Evolutionary conservation across 2,329 filamentous ascomycete genomes (phyloP).

Genomic region (Trichoderma guizhouense): DNA sequence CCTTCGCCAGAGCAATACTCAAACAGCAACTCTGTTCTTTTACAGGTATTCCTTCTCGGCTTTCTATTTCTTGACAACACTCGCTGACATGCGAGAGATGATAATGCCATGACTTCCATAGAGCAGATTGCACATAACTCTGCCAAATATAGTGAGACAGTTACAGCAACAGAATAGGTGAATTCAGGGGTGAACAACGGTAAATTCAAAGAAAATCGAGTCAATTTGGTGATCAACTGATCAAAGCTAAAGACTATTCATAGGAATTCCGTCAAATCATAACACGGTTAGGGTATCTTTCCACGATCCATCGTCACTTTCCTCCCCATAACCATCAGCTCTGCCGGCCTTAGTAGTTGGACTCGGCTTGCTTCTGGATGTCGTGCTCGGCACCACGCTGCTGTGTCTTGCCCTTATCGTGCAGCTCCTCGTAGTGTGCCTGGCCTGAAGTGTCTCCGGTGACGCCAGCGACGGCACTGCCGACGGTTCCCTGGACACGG

Average conservation of each 20-base stretch:
- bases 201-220: neutral
- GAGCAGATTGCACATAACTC: neutral
- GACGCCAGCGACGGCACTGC: constrained; percentile 66
- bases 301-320: neutral
- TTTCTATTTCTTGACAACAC: neutral
- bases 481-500: constrained; percentile 68
- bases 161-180: neutral
- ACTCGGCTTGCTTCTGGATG: constrained; percentile 67
- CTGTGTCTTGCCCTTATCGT: constrained; percentile 78
- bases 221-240: neutral
- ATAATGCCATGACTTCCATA: neutral
- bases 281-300: constrained; percentile 16
- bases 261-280: neutral
- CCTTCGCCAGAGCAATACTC: neutral
- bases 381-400: constrained; percentile 82
- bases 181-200: neutral
- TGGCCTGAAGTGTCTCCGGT: constrained; percentile 67
- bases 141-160: neutral
- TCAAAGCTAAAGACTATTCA: neutral
- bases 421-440: constrained; percentile 62
- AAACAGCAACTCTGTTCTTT: neutral
- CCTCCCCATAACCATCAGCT: neutral
- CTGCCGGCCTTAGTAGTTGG: constrained; percentile 26
- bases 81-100: neutral
- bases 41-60: neutral